Evolutionary conservation across 805 yeast species (phyloP).

Genomic region (Nadsonia fulvescens): DNA sequence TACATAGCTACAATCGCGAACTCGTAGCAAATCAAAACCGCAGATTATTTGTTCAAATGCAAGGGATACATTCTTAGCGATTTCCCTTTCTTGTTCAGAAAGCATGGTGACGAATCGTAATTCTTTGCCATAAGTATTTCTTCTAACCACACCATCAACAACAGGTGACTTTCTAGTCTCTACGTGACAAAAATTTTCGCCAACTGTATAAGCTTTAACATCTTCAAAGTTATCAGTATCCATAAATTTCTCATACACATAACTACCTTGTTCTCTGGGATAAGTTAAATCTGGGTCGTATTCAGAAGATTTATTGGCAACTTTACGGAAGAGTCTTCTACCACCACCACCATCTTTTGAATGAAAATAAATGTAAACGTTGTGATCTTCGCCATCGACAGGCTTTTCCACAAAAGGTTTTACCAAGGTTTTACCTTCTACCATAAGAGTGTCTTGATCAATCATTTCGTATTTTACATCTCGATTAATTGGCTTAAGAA

Average conservation of each 20-base stretch:
- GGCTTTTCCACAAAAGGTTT: constrained; percentile 98
- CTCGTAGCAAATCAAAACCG: constrained; percentile 88
- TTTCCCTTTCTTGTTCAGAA: constrained; percentile 51
- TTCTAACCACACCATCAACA: constrained; percentile 94
- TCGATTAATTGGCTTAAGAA: constrained; percentile 17
- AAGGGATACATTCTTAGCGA: constrained; percentile 61
- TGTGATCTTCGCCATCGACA: constrained; percentile 97
- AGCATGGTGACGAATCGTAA: constrained; percentile 76
- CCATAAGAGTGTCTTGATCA: constrained; percentile 70
- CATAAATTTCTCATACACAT: constrained; percentile 84
- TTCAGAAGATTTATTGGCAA: constrained; percentile 92
- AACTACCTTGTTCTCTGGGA: constrained; percentile 84
- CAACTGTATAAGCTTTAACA: constrained; percentile 96
- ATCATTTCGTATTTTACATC: constrained; percentile 29
- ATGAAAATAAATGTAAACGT: constrained; percentile 82
- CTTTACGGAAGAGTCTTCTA: constrained; percentile 78
- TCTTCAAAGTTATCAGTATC: constrained; percentile 97
- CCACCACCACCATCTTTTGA: constrained; percentile 94
- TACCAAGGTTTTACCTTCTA: constrained; percentile 48
- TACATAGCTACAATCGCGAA: constrained; percentile 72
- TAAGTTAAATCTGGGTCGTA: constrained; percentile 60
- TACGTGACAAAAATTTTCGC: constrained; percentile 82
- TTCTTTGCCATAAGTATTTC: constrained; percentile 96
- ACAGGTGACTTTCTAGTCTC: constrained; percentile 97
- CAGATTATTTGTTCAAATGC: constrained; percentile 87